Base-by-base conservation (phyloP, 2,329 filamentous ascomycete genomes). In the Epicoccum sorghinum region DNA sequence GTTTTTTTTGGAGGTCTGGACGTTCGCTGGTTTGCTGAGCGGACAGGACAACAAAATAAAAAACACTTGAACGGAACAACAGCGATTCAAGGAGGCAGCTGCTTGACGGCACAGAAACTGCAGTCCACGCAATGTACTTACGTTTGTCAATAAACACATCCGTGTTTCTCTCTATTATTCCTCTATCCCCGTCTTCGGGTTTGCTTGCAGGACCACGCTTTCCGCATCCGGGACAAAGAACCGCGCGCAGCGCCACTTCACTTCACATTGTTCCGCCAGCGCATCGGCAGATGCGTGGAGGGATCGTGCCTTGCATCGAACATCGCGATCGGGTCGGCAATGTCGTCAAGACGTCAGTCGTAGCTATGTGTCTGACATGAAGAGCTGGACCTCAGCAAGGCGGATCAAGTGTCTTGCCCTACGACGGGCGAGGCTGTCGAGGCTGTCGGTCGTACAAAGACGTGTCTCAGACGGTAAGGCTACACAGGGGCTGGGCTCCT, bases 191-290 rank as follows among this genome's bases (percentile, higher is more conserved):
- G 4, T 3, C 24, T 24, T 23, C 36, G 32, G 14, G 18, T 36
- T 45, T 46, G 44, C 33, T 49, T 50, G 29, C 52, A 41, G 27
- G 35, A 38, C 22, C 4, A 25, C 40, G 22, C 23, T 55, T 59
- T 59, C 61, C 57, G 58, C 61, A 61, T 61, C 13, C 60, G 61
- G 63, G 62, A 64, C 53, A 59, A 59, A 53, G 48, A 25, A 49
- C 37, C 38, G 42, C 46, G 37, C 32, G 52, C 41, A 9, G 52
- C 30, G 36, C 18, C 18, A 18, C 18, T 18, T 18, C 18, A 43
- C 49, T 38, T 29, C 32, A 12, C 24, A 33, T 38, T 37, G 32
- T 47, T 33, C n/a, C 2, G 27, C 4, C 5, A 3, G 4, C 43
- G 22, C 37, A 52, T 33, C 32, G 23, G 4, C 36, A 47, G 18